phyloP scores from a whole-genome alignment of 441 rosid genomes.

The Populus hybrid region DNA sequence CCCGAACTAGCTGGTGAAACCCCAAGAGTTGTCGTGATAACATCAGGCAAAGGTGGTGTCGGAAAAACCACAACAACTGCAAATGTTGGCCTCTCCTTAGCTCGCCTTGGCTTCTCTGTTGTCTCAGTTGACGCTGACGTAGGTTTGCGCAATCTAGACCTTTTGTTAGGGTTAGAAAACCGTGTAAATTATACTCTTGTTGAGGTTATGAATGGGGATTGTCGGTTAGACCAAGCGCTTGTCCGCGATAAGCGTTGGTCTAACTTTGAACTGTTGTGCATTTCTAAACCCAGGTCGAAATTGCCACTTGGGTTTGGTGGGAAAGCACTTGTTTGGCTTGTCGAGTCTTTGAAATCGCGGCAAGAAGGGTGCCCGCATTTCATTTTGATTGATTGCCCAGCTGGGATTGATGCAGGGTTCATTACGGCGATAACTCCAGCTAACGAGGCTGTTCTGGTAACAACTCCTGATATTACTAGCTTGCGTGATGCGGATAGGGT shows the following conservation, averaged over 20 bases:
- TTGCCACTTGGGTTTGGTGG: slow-evolving; percentile 88
- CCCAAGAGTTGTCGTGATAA: slow-evolving; percentile 90
- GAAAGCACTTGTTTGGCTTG: slow-evolving; percentile 84
- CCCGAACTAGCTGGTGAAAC: slow-evolving; percentile 90
- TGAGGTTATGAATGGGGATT: slow-evolving; percentile 87
- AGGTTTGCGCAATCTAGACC: slow-evolving; percentile 92
- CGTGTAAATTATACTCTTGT: slow-evolving; percentile 89
- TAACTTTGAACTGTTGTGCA: slow-evolving; percentile 81
- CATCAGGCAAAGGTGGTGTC: slow-evolving; percentile 96
- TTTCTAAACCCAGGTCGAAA: slow-evolving; percentile 87
- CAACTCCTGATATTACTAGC: slow-evolving; percentile 87
- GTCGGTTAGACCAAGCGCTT: slow-evolving; percentile 86
- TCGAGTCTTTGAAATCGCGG: slow-evolving; percentile 66
- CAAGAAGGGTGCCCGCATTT: slow-evolving; percentile 78
- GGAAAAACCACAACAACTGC: slow-evolving; percentile 96
- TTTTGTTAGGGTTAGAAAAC: slow-evolving; percentile 86
- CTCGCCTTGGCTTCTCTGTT: slow-evolving; percentile 84
- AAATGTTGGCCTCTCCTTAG: slow-evolving; percentile 85
- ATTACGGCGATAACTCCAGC: slow-evolving; percentile 95
- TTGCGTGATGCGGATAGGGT: slow-evolving; percentile 89
- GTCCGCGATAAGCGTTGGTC: slow-evolving; percentile 95
- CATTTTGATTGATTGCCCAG: slow-evolving; percentile 83
- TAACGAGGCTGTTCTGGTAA: slow-evolving; percentile 79
- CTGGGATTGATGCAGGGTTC: slow-evolving; percentile 94
- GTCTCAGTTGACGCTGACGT: slow-evolving; percentile 92